Evolutionary conservation across 2,329 filamentous ascomycete species (phyloP).

Genomic region (Didymellaceae sp.): DNA sequence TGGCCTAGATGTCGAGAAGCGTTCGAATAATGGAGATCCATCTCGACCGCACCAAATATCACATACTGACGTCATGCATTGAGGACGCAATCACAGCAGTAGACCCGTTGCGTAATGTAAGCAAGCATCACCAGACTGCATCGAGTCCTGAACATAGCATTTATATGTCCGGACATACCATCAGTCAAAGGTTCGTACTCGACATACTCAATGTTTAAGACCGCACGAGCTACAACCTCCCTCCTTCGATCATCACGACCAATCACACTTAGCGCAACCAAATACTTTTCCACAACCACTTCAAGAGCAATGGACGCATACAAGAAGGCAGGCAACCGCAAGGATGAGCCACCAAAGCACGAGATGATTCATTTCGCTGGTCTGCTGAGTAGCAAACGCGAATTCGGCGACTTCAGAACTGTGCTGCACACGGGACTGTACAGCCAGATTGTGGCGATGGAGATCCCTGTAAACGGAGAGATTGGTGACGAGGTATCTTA

Average conservation of each 20-base stretch:
- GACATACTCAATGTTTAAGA: conserved; percentile 10
- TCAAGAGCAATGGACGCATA: conserved; percentile 28
- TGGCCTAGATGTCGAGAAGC: neutral
- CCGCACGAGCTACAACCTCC: conserved; percentile 5
- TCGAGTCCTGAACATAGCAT: neutral
- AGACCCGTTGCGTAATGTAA: conserved; percentile 4
- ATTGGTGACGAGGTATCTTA: conserved; percentile 72
- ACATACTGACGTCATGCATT: conserved; percentile 17
- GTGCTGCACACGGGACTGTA: conserved; percentile 70
- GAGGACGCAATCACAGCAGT: no score
- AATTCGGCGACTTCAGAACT: conserved; percentile 65
- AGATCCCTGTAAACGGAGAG: conserved; percentile 67
- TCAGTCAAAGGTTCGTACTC: neutral
- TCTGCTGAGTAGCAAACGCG: conserved; percentile 61
- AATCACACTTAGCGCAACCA: neutral
- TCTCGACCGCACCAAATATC: neutral
- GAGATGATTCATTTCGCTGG: conserved; percentile 68
- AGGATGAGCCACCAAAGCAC: conserved; percentile 40
- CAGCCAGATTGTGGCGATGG: conserved; percentile 69
- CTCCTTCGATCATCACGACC: conserved; percentile 6
- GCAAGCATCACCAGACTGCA: neutral
- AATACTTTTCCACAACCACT: conserved; percentile 4
- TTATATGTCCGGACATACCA: neutral
- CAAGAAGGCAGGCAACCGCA: conserved; percentile 38
- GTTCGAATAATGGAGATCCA: neutral